A percentile compares a stretch with the other conserved stretches of the same genome.
Evolutionary conservation across 805 yeast species (phyloP).

Genomic region (Starmera amethionina): DNA sequence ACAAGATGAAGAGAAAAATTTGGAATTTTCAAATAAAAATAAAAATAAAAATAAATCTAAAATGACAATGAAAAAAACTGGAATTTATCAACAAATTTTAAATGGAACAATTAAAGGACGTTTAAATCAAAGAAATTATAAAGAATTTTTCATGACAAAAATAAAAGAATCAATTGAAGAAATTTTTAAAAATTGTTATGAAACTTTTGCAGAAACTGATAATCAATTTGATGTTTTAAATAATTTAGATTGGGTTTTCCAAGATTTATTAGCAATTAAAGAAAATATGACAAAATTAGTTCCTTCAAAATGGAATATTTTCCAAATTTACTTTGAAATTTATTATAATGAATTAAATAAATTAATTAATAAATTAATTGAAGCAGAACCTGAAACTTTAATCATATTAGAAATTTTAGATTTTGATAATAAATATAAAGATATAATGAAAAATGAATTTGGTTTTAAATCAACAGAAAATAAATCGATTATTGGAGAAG

Average conservation of each 20-base stretch:
- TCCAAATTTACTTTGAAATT: conserved; percentile 46
- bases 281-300: conserved; percentile 48
- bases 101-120: conserved; percentile 33
- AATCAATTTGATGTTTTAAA: conserved; percentile 50
- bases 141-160: conserved; percentile 46
- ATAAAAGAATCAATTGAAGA: conserved; percentile 52
- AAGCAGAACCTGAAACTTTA: conserved; percentile 71
- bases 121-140: conserved; percentile 46
- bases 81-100: conserved; percentile 27
- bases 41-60: conserved; percentile 15
- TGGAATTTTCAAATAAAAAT: conserved; percentile 9
- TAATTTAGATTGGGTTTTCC: conserved; percentile 74
- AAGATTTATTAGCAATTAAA: conserved; percentile 62
- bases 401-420: conserved; percentile 65
- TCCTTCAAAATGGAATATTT: conserved; percentile 70
- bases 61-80: conserved; percentile 14
- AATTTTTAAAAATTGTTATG: conserved; percentile 58
- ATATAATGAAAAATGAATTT: conserved; percentile 39
- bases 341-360: conserved; percentile 61
- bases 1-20: conserved; percentile 18
- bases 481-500: conserved; percentile 57
- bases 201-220: conserved; percentile 36
- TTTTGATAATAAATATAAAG: conserved; percentile 62
- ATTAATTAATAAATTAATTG: conserved; percentile 53
- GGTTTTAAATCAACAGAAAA: conserved; percentile 35